Evolutionary conservation across 352 stramenopile genomes (phyloP), one percentile per base, ranked within the genome.

Genomic region (Pythium aphanidermatum): DNA sequence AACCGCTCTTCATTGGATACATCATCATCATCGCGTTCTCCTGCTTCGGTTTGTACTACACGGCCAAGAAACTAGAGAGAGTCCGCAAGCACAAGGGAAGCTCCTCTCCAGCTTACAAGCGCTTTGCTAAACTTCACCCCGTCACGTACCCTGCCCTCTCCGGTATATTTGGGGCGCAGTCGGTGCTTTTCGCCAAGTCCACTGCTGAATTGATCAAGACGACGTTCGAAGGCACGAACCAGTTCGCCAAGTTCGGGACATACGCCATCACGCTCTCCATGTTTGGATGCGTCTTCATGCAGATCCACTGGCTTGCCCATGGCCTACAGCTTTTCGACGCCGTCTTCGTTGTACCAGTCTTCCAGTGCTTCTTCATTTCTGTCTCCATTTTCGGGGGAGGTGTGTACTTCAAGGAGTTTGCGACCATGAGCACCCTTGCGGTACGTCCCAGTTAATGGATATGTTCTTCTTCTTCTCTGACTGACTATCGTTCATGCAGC

Each of bases 301-400:
- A 89, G 70, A 86, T 96, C 26, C 74, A 94, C 41, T 88, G 84
- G 71, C 84, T 96, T 25, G 87, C 87, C 5, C 55, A 77, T 19
- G 84, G 83, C 0, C 65, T 96, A 14, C 68, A 88, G 40, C 63
- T 65, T 10, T 95, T 95, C 33, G 85, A 95, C 57, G 85, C 84
- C 2, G 78, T 91, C 8, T 88, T 96, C 27, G 63, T 96, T 25
- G 76, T 94, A 10, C 82, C 82, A 0, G 70, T 89, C 2, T 91
- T 93, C 51, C 76, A 89, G 61, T 93, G 88, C 42, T 95, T 95
- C 57, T 95, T 93, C 63, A 96, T 91, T 36, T 92, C 88, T 4
- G 76, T 91, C n/a, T 87, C 74, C 17, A 88, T 96, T 37, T 76
- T 95, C 30, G 83, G 79, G 7, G 86, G 86, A 8, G 86, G 83